Base-by-base conservation (phyloP, 2,329 filamentous ascomycete species). In the Scopulariopsis brevicaulis region DNA sequence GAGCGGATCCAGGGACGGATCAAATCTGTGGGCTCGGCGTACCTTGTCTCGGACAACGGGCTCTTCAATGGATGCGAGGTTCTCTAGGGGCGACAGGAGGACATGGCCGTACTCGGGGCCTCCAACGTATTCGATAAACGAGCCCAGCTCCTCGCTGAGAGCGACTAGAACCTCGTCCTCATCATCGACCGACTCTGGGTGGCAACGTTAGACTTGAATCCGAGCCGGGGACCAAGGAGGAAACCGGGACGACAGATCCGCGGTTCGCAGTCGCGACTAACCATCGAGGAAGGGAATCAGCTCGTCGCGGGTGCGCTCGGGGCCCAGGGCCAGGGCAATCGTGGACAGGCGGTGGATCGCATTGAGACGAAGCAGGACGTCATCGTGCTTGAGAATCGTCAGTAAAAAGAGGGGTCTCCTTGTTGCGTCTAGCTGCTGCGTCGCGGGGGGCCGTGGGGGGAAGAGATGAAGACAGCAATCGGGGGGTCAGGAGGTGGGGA, bases 241-340 rank as follows among this genome's bases (percentile, higher is more conserved):
- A 18, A 2, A 24, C 32, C 15, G n/a, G 43, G 58, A 59, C 25
- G 50, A 7, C 6, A 37, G 37, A 51, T 59, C 50, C 59, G 64
- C 59, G 64, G 48, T 64, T 63, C 37, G 59, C n/a, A 46, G 40
- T 51, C 48, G 37, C 57, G 63, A 79, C 89, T 77, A 78, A 97
- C 94, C 94, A 74, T 99, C 95, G 70, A 99, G 84, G 73, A 99
- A 99, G 66, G 95, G 95, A 77, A 99, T 96, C 70, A 99, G 84
- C 80, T 99, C 94, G 69, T 99, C 93, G 72, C 94, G 87, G 70
- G 94, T 99, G 75, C 94, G 88, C 79, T 99, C 94, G 63, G 94
- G 85, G 69, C 94, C 94, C 64, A 99, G 80, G 67, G 94, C 94
- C 65, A 99, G 86, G 69, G 95, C 94, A 77, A 99, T 99, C 63